Evolutionary conservation across 306 rosid species (phyloP), one percentile per base, ranked within the genome.

Genomic region (Sphenostylis stenocarpa): DNA sequence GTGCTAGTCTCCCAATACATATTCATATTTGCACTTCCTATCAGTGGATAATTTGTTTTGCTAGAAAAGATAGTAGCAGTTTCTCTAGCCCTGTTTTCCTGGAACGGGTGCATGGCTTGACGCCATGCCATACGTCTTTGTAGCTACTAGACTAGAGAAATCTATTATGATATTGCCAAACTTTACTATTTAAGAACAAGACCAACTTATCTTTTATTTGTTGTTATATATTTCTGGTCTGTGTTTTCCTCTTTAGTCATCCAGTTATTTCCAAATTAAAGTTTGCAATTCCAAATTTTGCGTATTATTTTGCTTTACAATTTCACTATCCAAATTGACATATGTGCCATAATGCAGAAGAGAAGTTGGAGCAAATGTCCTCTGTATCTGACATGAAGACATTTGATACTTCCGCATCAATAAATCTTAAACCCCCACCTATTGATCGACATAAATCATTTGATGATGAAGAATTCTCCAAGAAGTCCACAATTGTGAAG

Each of bases 341-440:
- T 64, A 26, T 76, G 33, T 71, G 63, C 63, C 71, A 29, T 64
- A 53, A 84, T 87, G 84, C 93, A 92, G 99, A 89, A 84, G 66
- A 82, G 85, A 96, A 91, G 82, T 77, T 91, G 21, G 65, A 87
- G 57, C 91, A 92, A 77, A 63, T 87, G 47, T 77, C 96, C 62
- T 77, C 91, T n/a, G 34, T 85, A 31, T 33, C 81, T 67, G 85
- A 90, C 44, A 29, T 71, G 29, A 92, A 92, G 87, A 83, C 85
- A 4, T 89, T 92, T 58, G 90, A 87, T 63, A 38, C 90, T 77
- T 82, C 90, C 45, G 84, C 84, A 67, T 57, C 89, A 70, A 85
- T 91, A 79, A 89, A 86, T 84, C 94, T 96, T 80, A 96, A 81
- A 82, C 98, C 98, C 65, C 99, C 99, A 48, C 99, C 99, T 31